Evolutionary conservation across 306 rosid species (phyloP).

Genomic region (Gynostemma pentaphyllum): DNA sequence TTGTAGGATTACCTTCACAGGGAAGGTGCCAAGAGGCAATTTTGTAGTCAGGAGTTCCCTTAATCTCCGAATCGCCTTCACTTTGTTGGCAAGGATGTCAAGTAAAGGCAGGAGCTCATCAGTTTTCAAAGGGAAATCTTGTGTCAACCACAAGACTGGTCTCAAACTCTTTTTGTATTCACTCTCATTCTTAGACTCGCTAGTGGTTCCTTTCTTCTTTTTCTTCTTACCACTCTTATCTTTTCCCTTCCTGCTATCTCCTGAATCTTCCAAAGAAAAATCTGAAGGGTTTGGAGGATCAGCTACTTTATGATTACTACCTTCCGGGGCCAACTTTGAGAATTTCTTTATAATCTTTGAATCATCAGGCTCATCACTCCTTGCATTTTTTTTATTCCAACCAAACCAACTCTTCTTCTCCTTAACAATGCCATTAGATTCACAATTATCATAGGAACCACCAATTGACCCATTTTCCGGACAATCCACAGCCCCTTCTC

Average conservation of each 20-base stretch:
- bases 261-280: conserved; percentile 24
- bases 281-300: conserved; percentile 66
- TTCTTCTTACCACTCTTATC: conserved; percentile 65
- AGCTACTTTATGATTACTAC: conserved; percentile 48
- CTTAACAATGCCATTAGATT: conserved; percentile 61
- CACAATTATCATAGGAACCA: conserved; percentile 49
- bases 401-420: conserved; percentile 92
- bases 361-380: conserved; percentile 45
- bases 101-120: conserved; percentile 94
- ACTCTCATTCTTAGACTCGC: conserved; percentile 64
- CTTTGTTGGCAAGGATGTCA: conserved; percentile 92
- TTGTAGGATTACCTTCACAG: conserved; percentile 60
- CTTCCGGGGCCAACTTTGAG: conserved; percentile 58
- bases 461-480: conserved; percentile 55
- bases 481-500: conserved; percentile 40
- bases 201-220: conserved; percentile 59
- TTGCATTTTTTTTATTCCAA: conserved; percentile 69
- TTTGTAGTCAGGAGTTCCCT: conserved; percentile 96
- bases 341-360: conserved; percentile 25
- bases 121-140: conserved; percentile 83
- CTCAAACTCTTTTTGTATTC: conserved; percentile 93
- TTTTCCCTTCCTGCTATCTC: conserved; percentile 63
- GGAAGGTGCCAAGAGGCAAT: conserved; percentile 85
- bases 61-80: conserved; percentile 88
- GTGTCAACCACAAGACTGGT: conserved; percentile 95